phyloP scores from a whole-genome alignment of 2,329 filamentous ascomycete genomes.

The Aspergillus nomiae region DNA sequence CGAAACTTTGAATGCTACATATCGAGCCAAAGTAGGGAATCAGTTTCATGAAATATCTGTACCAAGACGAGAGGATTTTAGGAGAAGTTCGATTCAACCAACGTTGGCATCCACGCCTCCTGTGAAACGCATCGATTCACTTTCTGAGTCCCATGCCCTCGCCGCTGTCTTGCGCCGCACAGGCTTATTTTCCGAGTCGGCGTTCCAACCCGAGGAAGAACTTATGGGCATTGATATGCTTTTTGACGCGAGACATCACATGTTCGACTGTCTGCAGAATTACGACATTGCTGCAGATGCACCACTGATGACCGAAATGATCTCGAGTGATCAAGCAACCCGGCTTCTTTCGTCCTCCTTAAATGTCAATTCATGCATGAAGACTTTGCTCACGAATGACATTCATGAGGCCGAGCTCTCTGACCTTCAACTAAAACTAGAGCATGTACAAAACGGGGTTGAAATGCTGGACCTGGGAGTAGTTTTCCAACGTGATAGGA shows the following conservation, averaged over 20 bases:
- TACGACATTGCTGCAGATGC: constrained; percentile 32
- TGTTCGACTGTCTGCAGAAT: constrained; percentile 30
- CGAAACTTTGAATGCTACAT: constrained; percentile 32
- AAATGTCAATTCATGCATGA: constrained; percentile 31
- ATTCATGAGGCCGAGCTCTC: constrained; percentile 29
- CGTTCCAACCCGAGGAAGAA: constrained; percentile 26
- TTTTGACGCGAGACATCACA: constrained; percentile 32
- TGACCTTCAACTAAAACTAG: constrained; percentile 34
- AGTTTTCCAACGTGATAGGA: constrained; percentile 34
- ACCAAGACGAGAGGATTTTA: constrained; percentile 30
- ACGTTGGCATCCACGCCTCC: constrained; percentile 18
- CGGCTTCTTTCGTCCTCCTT: constrained; percentile 35
- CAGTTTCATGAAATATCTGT: constrained; percentile 23
- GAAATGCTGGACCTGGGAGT: constrained; percentile 36
- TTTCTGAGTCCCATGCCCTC: constrained; percentile 27
- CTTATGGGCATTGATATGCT: constrained; percentile 23
- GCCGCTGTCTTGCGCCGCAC: constrained; percentile 37
- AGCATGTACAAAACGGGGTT: constrained; percentile 34
- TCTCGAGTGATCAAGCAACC: constrained; percentile 33
- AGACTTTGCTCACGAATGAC: constrained; percentile 30
- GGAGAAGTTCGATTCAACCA: constrained; percentile 29
- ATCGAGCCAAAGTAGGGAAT: constrained; percentile 33
- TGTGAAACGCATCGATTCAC: constrained; percentile 13
- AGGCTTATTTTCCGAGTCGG: constrained; percentile 32
- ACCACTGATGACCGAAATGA: constrained; percentile 32